Evolutionary conservation across 202 grass and related monocot species (phyloP), one percentile per base, ranked within the genome.

Genomic region (Schoenoplectus tabernaemontani): DNA sequence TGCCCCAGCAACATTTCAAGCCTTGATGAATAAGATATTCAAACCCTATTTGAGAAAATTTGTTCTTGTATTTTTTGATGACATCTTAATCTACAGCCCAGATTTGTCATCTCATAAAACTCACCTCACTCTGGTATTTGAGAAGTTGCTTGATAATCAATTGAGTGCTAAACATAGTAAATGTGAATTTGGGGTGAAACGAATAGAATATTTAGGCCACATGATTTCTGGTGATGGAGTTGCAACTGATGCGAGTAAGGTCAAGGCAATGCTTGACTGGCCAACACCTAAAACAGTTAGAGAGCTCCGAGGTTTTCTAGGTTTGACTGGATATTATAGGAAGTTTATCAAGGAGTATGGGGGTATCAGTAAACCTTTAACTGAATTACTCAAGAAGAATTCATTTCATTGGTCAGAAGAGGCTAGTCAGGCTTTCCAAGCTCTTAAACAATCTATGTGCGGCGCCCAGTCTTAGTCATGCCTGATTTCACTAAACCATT

Each of bases 61-160:
- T 33, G 33, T 78, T 3, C 2, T 78, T 0, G 48, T 78, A 0
- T 78, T 78, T 38, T 33, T 78, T n/a, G 7, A 78, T 48, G 36
- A 80, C 5, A 80, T n/a, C n/a, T 64, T 4, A 2, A 44, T 12
- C 2, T 80, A 0, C 42, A 65, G 15, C 46, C 0, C 2, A 13
- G 19, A 1, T 28, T n/a, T 6, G 1, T 34, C 47, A 2, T 10
- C 13, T 0, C 57, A 80, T 2, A 13, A 0, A 0, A 0, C 7
- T 13, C 57, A 80, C 17, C 30, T 80, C 1, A 0, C 2, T 1
- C 0, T 0, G 6, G 0, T 4, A 44, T n/a, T n/a, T n/a, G n/a
- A 1, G 10, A 44, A 1, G 8, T 0, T 1, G 4, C 30, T 0
- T 15, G 12, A 0, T 0, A 15, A 0, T 5, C 64, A 4, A 3